phyloP scores from a whole-genome alignment of 306 rosid species.

The Castanospermum australe region DNA sequence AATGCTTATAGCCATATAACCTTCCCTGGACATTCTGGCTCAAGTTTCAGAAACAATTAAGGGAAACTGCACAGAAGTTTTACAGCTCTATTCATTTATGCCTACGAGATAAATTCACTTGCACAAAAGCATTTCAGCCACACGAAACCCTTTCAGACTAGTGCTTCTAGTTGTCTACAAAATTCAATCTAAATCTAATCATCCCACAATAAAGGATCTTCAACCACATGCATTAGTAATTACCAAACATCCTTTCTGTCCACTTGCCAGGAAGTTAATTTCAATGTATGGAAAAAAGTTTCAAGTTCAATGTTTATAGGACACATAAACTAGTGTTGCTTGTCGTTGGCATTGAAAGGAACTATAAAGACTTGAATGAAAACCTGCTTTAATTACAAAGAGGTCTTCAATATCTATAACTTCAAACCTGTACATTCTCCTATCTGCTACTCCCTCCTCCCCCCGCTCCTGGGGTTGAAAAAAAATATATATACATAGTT shows the following conservation, averaged over 20 bases:
- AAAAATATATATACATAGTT: no score
- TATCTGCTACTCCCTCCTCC: background rate
- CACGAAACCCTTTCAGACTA: background rate
- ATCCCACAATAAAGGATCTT: background rate
- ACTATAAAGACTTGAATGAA: background rate
- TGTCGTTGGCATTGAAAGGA: slow-evolving; percentile 16
- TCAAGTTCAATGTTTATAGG: background rate
- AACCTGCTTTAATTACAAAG: slow-evolving; percentile 16
- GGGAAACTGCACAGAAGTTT: background rate
- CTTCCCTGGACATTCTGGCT: background rate
- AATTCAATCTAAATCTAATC: background rate
- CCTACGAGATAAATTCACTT: background rate
- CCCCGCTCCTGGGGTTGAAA: background rate
- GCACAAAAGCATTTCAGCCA: background rate
- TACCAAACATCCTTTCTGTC: background rate
- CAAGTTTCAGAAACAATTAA: background rate
- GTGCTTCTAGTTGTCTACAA: background rate
- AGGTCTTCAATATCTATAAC: slow-evolving; percentile 20
- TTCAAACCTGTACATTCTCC: slow-evolving; percentile 11
- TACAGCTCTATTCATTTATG: background rate
- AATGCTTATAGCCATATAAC: background rate
- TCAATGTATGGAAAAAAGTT: no score
- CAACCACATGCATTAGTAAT: background rate
- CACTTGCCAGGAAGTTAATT: background rate
- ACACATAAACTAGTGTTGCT: background rate